Evolutionary conservation across 2,329 filamentous ascomycete genomes (phyloP).

Genomic region (Neurospora crassa): DNA sequence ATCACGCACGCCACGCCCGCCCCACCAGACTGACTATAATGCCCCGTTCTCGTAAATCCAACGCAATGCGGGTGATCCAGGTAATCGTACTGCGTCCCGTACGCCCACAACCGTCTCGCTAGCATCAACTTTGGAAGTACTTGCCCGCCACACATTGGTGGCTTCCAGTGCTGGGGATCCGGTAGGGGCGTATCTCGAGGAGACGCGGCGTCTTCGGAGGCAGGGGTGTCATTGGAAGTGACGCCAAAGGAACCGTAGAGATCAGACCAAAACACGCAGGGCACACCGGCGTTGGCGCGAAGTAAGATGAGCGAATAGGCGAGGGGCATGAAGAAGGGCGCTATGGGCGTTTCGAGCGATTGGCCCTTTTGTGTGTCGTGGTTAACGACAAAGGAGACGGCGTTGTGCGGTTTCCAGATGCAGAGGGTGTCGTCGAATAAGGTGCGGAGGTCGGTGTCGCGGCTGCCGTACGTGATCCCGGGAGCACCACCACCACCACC

Average conservation of each 20-base stretch:
- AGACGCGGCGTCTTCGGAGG: neutral
- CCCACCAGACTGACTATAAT: constrained; percentile 35
- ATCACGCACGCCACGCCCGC: constrained; percentile 48
- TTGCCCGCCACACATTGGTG: constrained; percentile 41
- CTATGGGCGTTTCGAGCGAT: constrained; percentile 36
- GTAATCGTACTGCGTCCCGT: constrained; percentile 55
- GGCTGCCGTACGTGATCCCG: neutral
- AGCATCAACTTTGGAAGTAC: constrained; percentile 47
- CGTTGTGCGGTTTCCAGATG: constrained; percentile 38
- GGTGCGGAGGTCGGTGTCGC: constrained; percentile 45
- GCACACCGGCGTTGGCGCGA: constrained; percentile 45
- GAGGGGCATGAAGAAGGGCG: constrained; percentile 54
- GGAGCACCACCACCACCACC: neutral
- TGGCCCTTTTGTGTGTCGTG: constrained; percentile 43
- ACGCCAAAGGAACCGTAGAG: constrained; percentile 50
- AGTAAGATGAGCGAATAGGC: constrained; percentile 62
- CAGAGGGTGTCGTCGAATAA: constrained; percentile 51
- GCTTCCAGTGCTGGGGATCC: constrained; percentile 23
- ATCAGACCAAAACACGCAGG: constrained; percentile 63
- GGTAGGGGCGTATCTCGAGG: constrained; percentile 15
- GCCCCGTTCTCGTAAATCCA: constrained; percentile 45
- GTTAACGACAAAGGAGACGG: constrained; percentile 58
- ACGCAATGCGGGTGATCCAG: constrained; percentile 51
- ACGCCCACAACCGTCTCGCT: constrained; percentile 56
- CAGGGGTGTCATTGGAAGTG: constrained; percentile 24